Evolutionary conservation across 2,329 filamentous ascomycete genomes (phyloP), one percentile per base, ranked within the genome.

Genomic region (Diaporthe australafricana): DNA sequence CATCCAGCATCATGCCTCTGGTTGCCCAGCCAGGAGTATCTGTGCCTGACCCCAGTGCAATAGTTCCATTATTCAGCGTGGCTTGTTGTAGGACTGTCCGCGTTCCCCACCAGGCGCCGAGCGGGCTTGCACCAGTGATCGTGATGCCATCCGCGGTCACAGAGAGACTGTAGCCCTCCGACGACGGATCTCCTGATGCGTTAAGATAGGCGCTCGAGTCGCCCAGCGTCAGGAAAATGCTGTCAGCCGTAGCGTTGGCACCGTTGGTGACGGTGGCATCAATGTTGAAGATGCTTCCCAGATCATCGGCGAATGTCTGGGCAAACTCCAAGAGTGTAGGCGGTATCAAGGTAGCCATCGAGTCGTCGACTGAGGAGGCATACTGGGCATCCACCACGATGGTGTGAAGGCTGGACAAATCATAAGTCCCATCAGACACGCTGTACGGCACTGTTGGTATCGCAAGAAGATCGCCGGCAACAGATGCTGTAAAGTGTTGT

Each of bases 41-140:
- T 1, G 80, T 74, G 2, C 81, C 81, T 5, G 75, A 78, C 16
- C 88, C 87, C n/a, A 79, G 73, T 0, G 82, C 78, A 17, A 90
- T 74, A 11, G 78, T 76, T 1, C 80, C 79, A 22, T 82, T 75
- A 3, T 78, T 77, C 25, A 88, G 76, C 30, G 85, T 72, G 5
- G 85, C 82, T 74, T 85, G 86, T 74, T 90, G 88, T 5, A 90
- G 76, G 11, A 90, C 74, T 1, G 87, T 87, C 40, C 88, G 82
- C 0, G 88, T 89, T 47, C 84, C 88, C 88, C 88, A 90, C 86
- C 87, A 90, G 66, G 83, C 85, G 12, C 88, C 88, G 7, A 89
- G 81, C 0, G 88, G 84, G 65, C 87, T 88, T 8, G 87, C 86
- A 1, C 88, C 88, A 3, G 80, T 80, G 74, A 90, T 85, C 14